Conservation (phyloP, 495 filamentous ascomycete species). For the Podospora australis region DNA sequence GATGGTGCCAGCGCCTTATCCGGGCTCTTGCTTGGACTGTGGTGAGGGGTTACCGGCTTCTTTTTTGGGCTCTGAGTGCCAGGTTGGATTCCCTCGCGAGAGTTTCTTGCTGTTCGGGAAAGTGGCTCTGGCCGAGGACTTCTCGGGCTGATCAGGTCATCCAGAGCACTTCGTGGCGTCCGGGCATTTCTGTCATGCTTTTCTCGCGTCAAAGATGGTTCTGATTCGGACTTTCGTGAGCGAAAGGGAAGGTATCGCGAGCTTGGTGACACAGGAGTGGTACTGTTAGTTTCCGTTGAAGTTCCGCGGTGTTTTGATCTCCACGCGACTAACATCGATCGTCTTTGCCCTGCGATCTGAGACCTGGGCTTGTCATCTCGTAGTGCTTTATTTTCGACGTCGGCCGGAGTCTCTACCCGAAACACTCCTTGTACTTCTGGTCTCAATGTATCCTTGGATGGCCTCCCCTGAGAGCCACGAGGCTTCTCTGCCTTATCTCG, state of each 20-base stretch:
- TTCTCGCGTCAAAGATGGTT: not conserved
- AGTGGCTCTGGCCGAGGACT: not conserved
- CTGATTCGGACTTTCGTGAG: not conserved
- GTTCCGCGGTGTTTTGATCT: slow-evolving; percentile 7
- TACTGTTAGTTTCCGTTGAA: slow-evolving; percentile 3
- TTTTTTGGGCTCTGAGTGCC: not conserved
- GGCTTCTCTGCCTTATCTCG: not conserved
- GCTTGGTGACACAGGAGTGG: not conserved
- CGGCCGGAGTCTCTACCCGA: not conserved
- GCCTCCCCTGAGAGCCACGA: not conserved
- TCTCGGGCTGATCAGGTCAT: not conserved
- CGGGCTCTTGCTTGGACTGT: not conserved
- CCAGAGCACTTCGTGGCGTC: not conserved
- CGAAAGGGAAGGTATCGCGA: not conserved
- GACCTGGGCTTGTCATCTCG: slow-evolving; percentile 3
- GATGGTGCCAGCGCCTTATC: not conserved
- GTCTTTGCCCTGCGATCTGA: slow-evolving; percentile 7
- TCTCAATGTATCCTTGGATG: not conserved
- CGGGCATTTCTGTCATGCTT: not conserved
- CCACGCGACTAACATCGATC: slow-evolving; percentile 12
- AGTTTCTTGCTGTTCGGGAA: not conserved
- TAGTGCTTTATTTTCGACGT: not conserved
- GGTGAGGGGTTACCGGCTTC: not conserved
- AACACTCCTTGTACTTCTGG: not conserved
- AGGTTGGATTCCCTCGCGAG: not conserved